These are phyloP conservation scores for Wickerhamomyces sp. DNA, from an alignment of 1,139 yeast species.

Conservation along the genomic window DNA sequence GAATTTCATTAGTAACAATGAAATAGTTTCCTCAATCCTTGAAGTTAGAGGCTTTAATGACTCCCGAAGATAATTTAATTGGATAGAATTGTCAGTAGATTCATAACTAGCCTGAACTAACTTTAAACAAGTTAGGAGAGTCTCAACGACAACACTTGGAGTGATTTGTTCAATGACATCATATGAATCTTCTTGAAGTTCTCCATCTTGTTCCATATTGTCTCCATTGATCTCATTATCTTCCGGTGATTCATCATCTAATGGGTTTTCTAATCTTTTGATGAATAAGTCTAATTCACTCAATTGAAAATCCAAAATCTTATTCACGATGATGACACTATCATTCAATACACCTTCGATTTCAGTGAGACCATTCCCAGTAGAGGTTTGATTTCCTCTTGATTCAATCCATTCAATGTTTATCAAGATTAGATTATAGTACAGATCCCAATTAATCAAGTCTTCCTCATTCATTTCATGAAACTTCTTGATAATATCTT, in stretches of 20 bases:
- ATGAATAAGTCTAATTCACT: constrained; percentile 21
- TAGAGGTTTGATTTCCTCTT: constrained; percentile 4
- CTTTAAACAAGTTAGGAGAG: constrained; percentile 25
- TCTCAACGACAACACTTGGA: constrained; percentile 27
- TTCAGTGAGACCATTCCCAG: constrained; percentile 3
- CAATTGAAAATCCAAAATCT: constrained; percentile 19
- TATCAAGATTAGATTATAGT: constrained; percentile 41
- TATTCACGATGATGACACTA: constrained; percentile 9
- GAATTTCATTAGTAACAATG: constrained; percentile 25
- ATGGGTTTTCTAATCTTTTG: constrained; percentile 10
- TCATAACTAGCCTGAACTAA: constrained; percentile 26
- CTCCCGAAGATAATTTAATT: constrained; percentile 20
- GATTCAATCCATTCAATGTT: constrained; percentile 42
- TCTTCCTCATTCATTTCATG: constrained; percentile 13
- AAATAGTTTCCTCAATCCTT: constrained; percentile 21
- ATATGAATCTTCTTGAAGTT: constrained; percentile 9
- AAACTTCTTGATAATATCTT: constrained; percentile 7
- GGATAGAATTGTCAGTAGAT: constrained; percentile 13
- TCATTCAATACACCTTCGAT: constrained; percentile 8
- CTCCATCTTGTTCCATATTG: neutral
- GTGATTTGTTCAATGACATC: constrained; percentile 24
- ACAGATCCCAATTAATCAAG: constrained; percentile 35
- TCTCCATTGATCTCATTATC: constrained; percentile 4
- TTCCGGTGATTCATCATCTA: constrained; percentile 4
- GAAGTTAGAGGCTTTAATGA: neutral